Percentiles rank a stretch among this genome's conserved stretches.
These are phyloP conservation scores for Vigna hirtella DNA, from an alignment of 306 rosid species.

Conservation along the genomic window DNA sequence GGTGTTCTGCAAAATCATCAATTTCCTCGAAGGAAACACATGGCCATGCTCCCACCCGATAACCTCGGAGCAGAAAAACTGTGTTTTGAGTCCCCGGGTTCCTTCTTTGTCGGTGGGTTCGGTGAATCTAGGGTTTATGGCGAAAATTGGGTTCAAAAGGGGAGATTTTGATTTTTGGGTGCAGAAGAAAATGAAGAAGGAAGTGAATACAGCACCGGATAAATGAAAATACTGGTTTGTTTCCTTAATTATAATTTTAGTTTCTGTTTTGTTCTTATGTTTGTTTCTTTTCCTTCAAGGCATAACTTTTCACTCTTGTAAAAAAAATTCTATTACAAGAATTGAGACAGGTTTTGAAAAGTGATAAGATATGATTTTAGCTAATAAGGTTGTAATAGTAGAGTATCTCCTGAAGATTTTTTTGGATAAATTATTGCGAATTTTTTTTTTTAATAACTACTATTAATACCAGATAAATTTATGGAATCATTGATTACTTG, in stretches of 20 bases:
- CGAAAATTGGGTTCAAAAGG: constrained; percentile 26
- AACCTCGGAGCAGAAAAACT: constrained; percentile 20
- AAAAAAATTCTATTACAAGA: background rate
- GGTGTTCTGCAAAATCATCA: constrained; percentile 12
- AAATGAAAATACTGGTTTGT: background rate
- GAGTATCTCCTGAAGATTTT: background rate
- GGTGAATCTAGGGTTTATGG: constrained; percentile 52
- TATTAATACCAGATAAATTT: background rate
- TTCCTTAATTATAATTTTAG: background rate
- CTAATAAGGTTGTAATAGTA: background rate
- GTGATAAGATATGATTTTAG: background rate
- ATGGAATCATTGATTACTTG: background rate
- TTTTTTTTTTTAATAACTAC: background rate
- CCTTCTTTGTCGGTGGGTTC: background rate
- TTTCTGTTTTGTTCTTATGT: background rate
- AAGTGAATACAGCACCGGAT: constrained; percentile 20
- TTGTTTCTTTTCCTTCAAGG: background rate
- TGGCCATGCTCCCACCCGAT: constrained; percentile 26
- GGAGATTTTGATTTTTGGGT: constrained; percentile 38
- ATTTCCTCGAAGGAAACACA: constrained; percentile 23
- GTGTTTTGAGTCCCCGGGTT: constrained; percentile 10
- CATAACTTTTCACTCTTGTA: too few relatives aligned
- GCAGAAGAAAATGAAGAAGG: background rate
- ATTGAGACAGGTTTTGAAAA: background rate
- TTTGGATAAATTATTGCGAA: background rate